These are phyloP conservation scores for Solanum hybrid DNA, from an alignment of 305 asterid genomes.

Conservation along the genomic window DNA sequence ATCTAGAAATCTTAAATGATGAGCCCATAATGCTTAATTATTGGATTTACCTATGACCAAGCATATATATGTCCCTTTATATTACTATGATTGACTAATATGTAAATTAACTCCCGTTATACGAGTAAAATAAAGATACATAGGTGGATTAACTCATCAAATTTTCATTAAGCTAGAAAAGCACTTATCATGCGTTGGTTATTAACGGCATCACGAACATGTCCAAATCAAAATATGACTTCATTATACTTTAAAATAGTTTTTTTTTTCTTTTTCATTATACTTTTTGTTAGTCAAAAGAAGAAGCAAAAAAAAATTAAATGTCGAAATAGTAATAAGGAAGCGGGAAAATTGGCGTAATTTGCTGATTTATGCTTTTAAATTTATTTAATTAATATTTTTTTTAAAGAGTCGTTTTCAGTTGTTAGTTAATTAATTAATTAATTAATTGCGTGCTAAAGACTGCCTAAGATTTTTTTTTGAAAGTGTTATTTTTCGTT, in stretches of 20 bases:
- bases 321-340: neutral
- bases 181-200: too few species aligned
- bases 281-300: neutral
- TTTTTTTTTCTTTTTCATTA: too few species aligned
- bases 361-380: slow-evolving; percentile 9
- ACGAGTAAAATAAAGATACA: neutral
- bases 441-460: neutral
- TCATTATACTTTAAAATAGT: neutral
- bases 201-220: neutral
- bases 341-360: slow-evolving; percentile 14
- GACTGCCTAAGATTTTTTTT: neutral
- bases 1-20: neutral
- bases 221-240: neutral
- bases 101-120: too few species aligned
- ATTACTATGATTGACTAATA: too few species aligned
- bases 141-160: neutral
- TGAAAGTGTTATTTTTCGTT: neutral
- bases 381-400: neutral
- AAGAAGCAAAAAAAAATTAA: neutral
- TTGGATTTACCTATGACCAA: neutral
- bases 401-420: neutral
- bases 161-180: neutral
- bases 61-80: neutral
- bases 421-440: neutral
- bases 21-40: neutral